Percentiles rank a stretch among this genome's conserved stretches.
Conservation (phyloP, 768 basidiomycete genomes). For the Dioszegia hungarica region DNA sequence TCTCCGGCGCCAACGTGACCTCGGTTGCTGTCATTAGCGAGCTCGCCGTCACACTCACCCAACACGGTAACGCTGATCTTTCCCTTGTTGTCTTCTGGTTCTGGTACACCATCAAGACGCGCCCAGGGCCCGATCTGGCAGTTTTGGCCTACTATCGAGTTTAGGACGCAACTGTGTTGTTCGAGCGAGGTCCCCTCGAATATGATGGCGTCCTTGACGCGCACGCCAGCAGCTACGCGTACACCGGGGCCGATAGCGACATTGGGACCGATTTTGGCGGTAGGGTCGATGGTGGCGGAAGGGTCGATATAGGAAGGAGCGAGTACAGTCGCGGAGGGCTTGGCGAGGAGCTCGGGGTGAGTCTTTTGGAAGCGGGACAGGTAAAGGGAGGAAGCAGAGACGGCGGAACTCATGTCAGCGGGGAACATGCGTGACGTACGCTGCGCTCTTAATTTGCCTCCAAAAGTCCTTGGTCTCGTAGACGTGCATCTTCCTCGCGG, state of each 20-base stretch:
- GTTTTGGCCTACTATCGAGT: constrained; percentile 50
- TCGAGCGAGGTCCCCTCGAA: constrained; percentile 50
- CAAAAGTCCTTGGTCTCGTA: constrained; percentile 51
- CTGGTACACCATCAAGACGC: constrained; percentile 50
- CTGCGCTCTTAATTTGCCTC: constrained; percentile 53
- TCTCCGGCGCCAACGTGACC: constrained; percentile 51
- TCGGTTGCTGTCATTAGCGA: constrained; percentile 48
- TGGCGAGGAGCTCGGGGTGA: constrained; percentile 47
- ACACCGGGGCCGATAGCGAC: constrained; percentile 49
- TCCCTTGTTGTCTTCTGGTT: constrained; percentile 44
- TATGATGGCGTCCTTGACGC: constrained; percentile 52
- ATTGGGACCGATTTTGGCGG: constrained; percentile 53
- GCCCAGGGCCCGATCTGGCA: constrained; percentile 53
- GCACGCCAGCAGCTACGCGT: constrained; percentile 47
- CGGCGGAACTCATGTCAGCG: constrained; percentile 47
- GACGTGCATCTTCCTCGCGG: constrained; percentile 50
- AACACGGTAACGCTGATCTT: constrained; percentile 52
- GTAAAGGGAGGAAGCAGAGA: constrained; percentile 52
- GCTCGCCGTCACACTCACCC: constrained; percentile 36
- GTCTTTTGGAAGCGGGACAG: constrained; percentile 49
- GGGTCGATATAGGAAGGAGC: constrained; percentile 52
- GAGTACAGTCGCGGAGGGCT: constrained; percentile 45
- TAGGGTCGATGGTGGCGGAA: constrained; percentile 49
- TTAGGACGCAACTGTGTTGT: constrained; percentile 49
- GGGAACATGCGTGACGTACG: constrained; percentile 28